Evolutionary conservation across 2,329 filamentous ascomycete genomes (phyloP).

Genomic region (Thelonectria discophora): DNA sequence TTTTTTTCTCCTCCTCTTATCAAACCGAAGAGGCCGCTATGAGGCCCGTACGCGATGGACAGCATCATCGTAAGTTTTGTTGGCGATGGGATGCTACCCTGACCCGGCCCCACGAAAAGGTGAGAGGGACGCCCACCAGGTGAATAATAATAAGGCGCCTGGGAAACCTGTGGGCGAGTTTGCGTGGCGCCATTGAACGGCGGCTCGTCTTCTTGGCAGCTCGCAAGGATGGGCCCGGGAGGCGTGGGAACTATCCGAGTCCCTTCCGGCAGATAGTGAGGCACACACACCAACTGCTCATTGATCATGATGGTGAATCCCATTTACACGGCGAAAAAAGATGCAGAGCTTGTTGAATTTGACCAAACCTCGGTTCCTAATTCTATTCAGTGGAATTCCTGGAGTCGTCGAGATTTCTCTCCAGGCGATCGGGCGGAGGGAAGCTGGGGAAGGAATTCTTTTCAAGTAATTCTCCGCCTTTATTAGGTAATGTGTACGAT

Average conservation of each 20-base stretch:
- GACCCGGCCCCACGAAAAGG: not conserved
- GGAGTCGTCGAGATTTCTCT: slow-evolving; percentile 15
- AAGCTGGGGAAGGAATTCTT: slow-evolving; percentile 14
- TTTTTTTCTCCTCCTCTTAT: not conserved
- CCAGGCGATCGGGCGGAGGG: slow-evolving; percentile 16
- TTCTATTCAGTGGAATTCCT: slow-evolving; percentile 3
- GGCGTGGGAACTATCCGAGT: not conserved
- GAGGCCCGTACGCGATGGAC: not conserved
- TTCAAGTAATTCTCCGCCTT: slow-evolving; percentile 8
- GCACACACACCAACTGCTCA: not conserved
- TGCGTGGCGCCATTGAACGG: not conserved
- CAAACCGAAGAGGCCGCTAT: not conserved
- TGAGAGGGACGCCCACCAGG: not conserved
- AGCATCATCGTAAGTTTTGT: not conserved
- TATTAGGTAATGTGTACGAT: slow-evolving; percentile 21
- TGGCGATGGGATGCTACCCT: not conserved
- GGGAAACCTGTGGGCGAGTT: not conserved
- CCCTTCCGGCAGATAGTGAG: not conserved
- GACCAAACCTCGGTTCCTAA: not conserved
- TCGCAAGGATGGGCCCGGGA: not conserved
- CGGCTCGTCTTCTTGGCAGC: not conserved
- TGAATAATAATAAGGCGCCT: not conserved
- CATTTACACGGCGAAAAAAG: not conserved
- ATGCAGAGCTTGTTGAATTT: not conserved
- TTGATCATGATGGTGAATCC: not conserved